Evolutionary conservation across 2,329 filamentous ascomycete species (phyloP), one percentile per base, ranked within the genome.

Genomic region (Paecilomyces sp.): DNA sequence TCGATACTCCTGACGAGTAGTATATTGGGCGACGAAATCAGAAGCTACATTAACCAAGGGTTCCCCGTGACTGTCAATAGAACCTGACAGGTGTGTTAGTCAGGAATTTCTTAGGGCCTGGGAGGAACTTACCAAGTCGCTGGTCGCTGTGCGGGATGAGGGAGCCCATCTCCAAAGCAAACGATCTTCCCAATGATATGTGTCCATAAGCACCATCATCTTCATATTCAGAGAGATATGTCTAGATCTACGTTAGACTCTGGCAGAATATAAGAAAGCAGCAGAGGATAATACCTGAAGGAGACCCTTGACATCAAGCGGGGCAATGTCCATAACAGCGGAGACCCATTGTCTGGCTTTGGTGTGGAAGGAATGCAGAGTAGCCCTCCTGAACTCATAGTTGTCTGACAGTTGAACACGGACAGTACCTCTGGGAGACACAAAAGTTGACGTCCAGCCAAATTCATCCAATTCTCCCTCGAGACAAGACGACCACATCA

Each of bases 11-110:
- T 99, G 95, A 41, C 94, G 89, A 28, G 92, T 95, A 3, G 93
- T 97, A 72, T 99, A 99, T 70, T 99, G 93, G 1, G 94, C 92
- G 70, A 99, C 86, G 68, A 99, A 96, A 71, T 97, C 93, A 2
- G 94, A 97, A 0, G 91, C 92, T 11, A 92, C 92, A 71, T 97
- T 96, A 72, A 97, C 88, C 63, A 85, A 85, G 58, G 85, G 85
- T 55, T 88, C 85, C 18, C 88, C 87, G 63, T 90, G 83, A 36
- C 83, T 83, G 65, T 95, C 90, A 55, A 99, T 86, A 6, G 91
- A 92, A 15, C 75, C 77, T 75, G 57, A 52, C 6, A 7, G 4
- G 52, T 34, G 33, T 15, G 15, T 18, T 33, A 41, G 13, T 33
- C 41, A 36, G 57, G 11, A 57, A 41, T 25, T 18, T 9, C 11